phyloP scores from a whole-genome alignment of 345 rosid genomes.

The Diplotaxis tenuifolia region DNA sequence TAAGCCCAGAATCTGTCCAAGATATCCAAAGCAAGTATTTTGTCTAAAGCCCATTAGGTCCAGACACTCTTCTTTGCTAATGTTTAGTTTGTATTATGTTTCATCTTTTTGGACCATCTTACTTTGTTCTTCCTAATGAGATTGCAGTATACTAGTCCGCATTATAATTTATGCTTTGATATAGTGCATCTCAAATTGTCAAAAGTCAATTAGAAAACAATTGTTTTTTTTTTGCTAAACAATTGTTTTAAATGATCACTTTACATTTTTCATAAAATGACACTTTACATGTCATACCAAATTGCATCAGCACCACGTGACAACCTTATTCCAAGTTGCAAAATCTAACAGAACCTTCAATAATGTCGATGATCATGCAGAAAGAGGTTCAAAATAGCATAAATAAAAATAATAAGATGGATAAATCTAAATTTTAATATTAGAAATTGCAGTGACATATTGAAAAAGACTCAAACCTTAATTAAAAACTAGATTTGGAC shows the following conservation, averaged over 20 bases:
- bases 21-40: background rate
- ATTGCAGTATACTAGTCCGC: background rate
- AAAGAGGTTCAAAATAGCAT: background rate
- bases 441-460: slow-evolving; percentile 26
- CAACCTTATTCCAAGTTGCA: too few relatives aligned
- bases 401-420: background rate
- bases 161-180: too few relatives aligned
- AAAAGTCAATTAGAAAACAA: too few relatives aligned
- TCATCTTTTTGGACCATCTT: background rate
- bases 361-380: background rate
- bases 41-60: slow-evolving; percentile 13
- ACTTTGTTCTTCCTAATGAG: background rate
- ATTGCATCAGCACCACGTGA: too few relatives aligned
- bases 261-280: too few relatives aligned
- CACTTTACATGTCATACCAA: too few relatives aligned
- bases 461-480: slow-evolving; percentile 35
- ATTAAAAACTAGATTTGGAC: too few relatives aligned
- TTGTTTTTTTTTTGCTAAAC: too few relatives aligned
- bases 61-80: background rate
- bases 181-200: too few relatives aligned
- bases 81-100: slow-evolving; percentile 4
- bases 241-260: too few relatives aligned
- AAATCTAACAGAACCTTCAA: slow-evolving; percentile 22
- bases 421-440: background rate
- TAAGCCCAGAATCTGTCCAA: background rate